Evolutionary conservation across 768 basidiomycete species (phyloP), one percentile per base, ranked within the genome.

Genomic region (Tylopilus vinaceipallidus): DNA sequence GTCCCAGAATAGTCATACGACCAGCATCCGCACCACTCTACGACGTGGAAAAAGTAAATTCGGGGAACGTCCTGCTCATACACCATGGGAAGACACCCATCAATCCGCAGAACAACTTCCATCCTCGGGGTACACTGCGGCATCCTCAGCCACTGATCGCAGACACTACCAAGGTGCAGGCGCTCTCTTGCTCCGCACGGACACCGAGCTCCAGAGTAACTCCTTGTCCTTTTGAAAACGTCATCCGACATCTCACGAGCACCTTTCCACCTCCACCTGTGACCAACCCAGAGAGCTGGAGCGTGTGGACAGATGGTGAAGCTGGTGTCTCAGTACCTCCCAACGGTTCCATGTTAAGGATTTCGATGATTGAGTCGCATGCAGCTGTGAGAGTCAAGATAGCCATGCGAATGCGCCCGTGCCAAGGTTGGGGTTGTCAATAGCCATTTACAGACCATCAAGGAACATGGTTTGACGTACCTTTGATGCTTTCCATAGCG

Each of bases 191-290:
- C 68, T 99, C 97, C 44, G 94, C 94, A 42, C 95, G 84, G 19
- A 95, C 95, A 24, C 80, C 78, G 36, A 99, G 72, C 72, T 98
- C 95, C 50, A 99, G 73, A 27, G 93, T 95, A 16, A 99, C 97
- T 9, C 97, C 97, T 57, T 86, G 77, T 14, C 91, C 93, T 53
- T 84, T 75, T 37, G 88, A 85, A 70, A 81, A 98, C 11, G 95
- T 98, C 97, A 98, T 99, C 53, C 95, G 80, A 73, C 89, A 91
- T 54, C 94, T 83, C 20, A 84, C 94, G 48, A 99, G 79, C 27
- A 97, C 90, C 74, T 98, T 98, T n/a, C 94, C 95, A 22, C 91
- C 93, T 20, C 94, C 94, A 27, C 95, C 95, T 22, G 80, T 78
- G 16, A 97, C 88, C 55, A 98, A 63, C 37, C 97, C 97, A 14